These are phyloP conservation scores for Neoboletus brunneissimus DNA, from an alignment of 768 basidiomycete genomes.

Conservation along the genomic window DNA sequence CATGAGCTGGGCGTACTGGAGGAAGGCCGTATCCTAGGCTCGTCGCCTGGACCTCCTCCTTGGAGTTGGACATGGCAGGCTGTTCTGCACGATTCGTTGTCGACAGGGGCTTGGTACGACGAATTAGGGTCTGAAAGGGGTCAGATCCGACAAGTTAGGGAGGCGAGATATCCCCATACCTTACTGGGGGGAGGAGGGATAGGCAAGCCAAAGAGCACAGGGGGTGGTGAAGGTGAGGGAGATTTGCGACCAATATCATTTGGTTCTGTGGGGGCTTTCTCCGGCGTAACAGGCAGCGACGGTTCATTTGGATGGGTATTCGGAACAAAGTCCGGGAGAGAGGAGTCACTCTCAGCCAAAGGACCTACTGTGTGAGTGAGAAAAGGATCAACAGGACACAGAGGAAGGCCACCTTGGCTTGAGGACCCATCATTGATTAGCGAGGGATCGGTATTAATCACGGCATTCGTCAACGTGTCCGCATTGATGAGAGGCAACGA, in stretches of 20 bases:
- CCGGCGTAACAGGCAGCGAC: constrained; percentile 30
- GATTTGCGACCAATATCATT: constrained; percentile 6
- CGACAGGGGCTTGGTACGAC: constrained; percentile 21
- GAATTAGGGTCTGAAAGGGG: constrained; percentile 21
- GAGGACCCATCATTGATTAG: constrained; percentile 26
- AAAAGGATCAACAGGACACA: neutral
- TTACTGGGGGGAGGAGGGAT: constrained; percentile 27
- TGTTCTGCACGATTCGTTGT: constrained; percentile 6
- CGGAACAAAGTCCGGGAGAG: constrained; percentile 48
- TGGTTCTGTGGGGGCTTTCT: constrained; percentile 17
- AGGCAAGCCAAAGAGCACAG: constrained; percentile 15
- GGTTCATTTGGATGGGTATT: constrained; percentile 55
- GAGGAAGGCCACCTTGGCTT: constrained; percentile 18
- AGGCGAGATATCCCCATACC: neutral
- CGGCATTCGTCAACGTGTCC: constrained; percentile 52
- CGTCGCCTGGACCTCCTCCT: constrained; percentile 10
- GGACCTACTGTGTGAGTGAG: constrained; percentile 2
- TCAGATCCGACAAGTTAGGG: neutral
- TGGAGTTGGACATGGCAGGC: constrained; percentile 1
- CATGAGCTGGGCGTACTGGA: constrained; percentile 19
- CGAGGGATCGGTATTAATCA: constrained; percentile 36
- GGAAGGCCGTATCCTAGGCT: constrained; percentile 19
- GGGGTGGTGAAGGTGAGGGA: constrained; percentile 20
- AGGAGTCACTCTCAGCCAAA: constrained; percentile 26
- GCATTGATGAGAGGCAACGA: constrained; percentile 43